Evolutionary conservation across 768 basidiomycete species (phyloP), one percentile per base, ranked within the genome.

Genomic region (Rhizopogon salebrosus): DNA sequence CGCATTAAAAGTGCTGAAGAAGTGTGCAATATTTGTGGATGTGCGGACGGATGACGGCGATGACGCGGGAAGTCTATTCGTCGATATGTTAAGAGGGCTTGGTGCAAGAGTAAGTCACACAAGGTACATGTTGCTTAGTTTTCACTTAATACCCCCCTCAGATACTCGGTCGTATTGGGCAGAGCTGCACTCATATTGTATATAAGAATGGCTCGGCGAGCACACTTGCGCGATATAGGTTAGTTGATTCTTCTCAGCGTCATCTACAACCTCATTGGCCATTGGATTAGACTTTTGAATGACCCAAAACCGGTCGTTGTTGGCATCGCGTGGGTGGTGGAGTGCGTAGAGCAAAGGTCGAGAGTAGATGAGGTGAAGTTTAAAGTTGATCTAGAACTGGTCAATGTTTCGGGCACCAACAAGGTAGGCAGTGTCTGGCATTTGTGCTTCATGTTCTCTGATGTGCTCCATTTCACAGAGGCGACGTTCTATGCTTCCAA

Each of bases 261-360:
- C 23, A 20, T n/a, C 22, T 34, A 42, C 29, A 54, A 41, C 46
- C 39, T 41, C 38, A 31, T 8, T 53, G 14, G 29, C 37, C 1
- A 40, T 48, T 6, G 24, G 20, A 16, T 39, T 31, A 89, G 87
- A 49, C 63, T 82, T 43, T 70, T 89, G 22, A 72, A 80, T 41
- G 84, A 90, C 37, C 88, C 66, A 62, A 78, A 85, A 61, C 92
- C 92, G 0, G 58, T 72, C 23, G 83, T 92, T 14, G 87, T 95
- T 14, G 88, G 90, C 7, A 89, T 93, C 58, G 86, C 82, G 16
- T 94, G 92, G 92, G 87, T 95, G 4, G 88, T 93, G 2, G 84
- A 90, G 62, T 95, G 91, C 58, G 86, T 79, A 2, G 91, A 93
- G 60, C 80, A 83, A 56, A 75, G 78, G 41, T 66, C 66, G 36